phyloP scores from a whole-genome alignment of 1,284 basidiomycete genomes.

The Irpex sp. region DNA sequence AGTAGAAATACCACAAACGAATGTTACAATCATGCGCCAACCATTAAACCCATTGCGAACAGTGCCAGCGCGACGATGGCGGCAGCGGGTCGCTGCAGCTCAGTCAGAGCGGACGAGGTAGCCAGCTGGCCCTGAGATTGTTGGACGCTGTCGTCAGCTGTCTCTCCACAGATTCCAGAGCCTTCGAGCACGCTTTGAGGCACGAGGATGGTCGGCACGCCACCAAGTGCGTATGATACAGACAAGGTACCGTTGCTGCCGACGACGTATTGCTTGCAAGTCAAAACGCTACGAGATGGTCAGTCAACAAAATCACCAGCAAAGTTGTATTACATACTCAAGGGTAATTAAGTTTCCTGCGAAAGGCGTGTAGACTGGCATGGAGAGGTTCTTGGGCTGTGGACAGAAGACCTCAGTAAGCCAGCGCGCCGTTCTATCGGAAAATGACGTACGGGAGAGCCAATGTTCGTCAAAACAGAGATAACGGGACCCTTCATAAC shows the following conservation, averaged over 20 bases:
- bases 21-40: background rate
- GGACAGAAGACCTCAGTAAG: conserved; percentile 5
- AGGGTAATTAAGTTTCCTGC: conserved; percentile 40
- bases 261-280: conserved; percentile 61
- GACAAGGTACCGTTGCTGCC: conserved; percentile 58
- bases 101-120: conserved; percentile 10
- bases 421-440: background rate
- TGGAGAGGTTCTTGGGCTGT: conserved; percentile 52
- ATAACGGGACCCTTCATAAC: conserved; percentile 72
- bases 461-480: conserved; percentile 73
- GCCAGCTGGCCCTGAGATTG: conserved; percentile 14
- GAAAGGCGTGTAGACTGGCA: conserved; percentile 54
- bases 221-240: conserved; percentile 57
- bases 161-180: conserved; percentile 36
- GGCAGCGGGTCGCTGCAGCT: conserved; percentile 4
- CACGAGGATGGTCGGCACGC: conserved; percentile 51
- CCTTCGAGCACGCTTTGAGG: conserved; percentile 35
- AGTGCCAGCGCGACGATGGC: background rate
- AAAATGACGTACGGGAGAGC: conserved; percentile 49
- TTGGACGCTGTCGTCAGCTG: background rate
- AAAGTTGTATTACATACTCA: conserved; percentile 41
- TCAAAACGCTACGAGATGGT: conserved; percentile 42
- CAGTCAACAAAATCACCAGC: background rate
- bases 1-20: conserved; percentile 7
- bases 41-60: background rate